phyloP scores from a whole-genome alignment of 805 yeast species.

The Nakazawaea ishiwadae region DNA sequence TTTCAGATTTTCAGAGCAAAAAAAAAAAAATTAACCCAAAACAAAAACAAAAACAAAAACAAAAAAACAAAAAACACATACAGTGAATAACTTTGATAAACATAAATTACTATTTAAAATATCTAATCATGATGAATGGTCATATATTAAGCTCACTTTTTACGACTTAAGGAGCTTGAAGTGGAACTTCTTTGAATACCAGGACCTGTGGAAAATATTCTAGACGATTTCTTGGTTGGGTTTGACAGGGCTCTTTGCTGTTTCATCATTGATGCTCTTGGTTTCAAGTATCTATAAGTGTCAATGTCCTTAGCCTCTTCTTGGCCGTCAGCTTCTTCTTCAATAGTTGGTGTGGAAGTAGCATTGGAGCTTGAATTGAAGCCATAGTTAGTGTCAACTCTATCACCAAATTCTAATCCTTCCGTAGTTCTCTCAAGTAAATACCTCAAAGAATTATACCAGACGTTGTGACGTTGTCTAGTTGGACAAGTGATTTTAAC shows the following conservation, averaged over 20 bases:
- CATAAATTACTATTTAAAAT: too few species aligned
- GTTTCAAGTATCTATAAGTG: slow-evolving; percentile 9
- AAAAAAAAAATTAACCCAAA: too few species aligned
- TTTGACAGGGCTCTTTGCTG: slow-evolving; percentile 5
- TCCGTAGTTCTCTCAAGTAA: slow-evolving; percentile 62
- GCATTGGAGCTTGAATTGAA: neutral
- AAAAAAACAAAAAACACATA: too few species aligned
- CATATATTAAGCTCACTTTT: too few species aligned
- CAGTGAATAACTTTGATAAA: too few species aligned
- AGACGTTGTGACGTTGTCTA: slow-evolving; percentile 80
- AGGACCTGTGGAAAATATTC: slow-evolving; percentile 3
- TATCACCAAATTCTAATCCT: slow-evolving; percentile 37
- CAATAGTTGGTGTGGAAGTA: neutral
- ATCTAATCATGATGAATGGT: too few species aligned
- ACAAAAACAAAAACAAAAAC: too few species aligned
- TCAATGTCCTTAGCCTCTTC: slow-evolving; percentile 8
- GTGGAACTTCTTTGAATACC: slow-evolving; percentile 6
- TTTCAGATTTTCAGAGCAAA: too few species aligned
- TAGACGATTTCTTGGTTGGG: slow-evolving; percentile 5
- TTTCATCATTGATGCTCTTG: slow-evolving; percentile 7
- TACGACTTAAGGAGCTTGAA: neutral
- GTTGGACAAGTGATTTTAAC: slow-evolving; percentile 85
- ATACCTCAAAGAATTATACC: slow-evolving; percentile 83
- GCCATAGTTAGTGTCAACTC: neutral
- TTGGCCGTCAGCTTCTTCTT: slow-evolving; percentile 5